Evolutionary conservation across 148 eudicot species (phyloP), one percentile per base, ranked within the genome.

Genomic region (Vaccinium darrowii): DNA sequence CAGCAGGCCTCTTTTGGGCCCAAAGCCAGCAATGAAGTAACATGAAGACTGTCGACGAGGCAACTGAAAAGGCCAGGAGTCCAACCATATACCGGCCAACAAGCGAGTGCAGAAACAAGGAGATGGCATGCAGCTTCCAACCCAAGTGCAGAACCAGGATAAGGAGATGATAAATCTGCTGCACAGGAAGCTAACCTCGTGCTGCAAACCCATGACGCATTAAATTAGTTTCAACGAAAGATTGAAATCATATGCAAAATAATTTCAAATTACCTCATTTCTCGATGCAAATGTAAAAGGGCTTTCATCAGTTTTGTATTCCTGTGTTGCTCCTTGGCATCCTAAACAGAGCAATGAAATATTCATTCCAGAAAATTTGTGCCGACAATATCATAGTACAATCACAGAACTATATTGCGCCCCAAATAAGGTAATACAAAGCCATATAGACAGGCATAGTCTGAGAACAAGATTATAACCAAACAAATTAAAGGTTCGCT

Each of bases 1-100:
- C 98, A 92, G 88, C 96, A 97, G 62, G 94, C 93, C 88, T 97
- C 99, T 90, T 92, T 97, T 27, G 99, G 98, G 52, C 99, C 99
- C 90, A 95, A 78, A 36, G 98, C 90, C 78, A 95, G 88, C 73
- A 92, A 78, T 33, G 98, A 92, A 87, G 95, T 91, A 79, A 95
- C 91, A 88, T 95, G 98, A 87, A 97, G 94, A 91, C 92, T 93
- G 77, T 94, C 98, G 74, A 97, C 92, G 23, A 97, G 93, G 56
- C 94, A 93, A 84, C 91, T 94, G 89, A 93, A 95, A 86, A 97
- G 94, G 81, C 96, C 93, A 76, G 99, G 99, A 86, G 95, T 92
- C 99, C 99, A 97, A 84, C 98, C 94, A 90, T 95, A 89, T 16
- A 90, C 89, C 19, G 99, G 98, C 99, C 99, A 97, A 82, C 89